Evolutionary conservation across 2,329 filamentous ascomycete species (phyloP), one percentile per base, ranked within the genome.

Genomic region (Colletotrichum sp.): DNA sequence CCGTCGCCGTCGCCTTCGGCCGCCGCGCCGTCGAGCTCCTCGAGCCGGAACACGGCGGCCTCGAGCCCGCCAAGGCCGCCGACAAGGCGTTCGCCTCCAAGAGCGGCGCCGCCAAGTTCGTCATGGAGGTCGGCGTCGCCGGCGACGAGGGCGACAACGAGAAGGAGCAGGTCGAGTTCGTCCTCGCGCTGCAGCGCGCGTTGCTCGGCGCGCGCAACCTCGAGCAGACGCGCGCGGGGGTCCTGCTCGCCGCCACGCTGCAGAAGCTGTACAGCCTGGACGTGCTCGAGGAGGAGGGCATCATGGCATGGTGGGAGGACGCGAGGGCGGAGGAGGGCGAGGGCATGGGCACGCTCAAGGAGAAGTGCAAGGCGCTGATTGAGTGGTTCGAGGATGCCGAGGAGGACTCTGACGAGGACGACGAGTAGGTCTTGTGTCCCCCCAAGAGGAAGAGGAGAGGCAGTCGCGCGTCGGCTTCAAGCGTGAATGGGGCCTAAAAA

Each of bases 241-340:
- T 81, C 85, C 90, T 98, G 12, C 89, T 99, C 39, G 90, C 96
- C 5, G 95, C 93, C 52, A 88, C 95, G 80, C 91, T 95, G 79
- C 97, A 98, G 86, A 95, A 96, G 84, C 88, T 99, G 68, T 98
- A 98, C 82, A 92, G 94, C 79, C 85, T 94, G 65, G 97, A 99
- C 79, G 90, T 98, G 18, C 86, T 98, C 2, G 95, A 98, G 82
- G 95, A 98, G 81, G 96, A 98, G 57, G 96, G 94, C 0, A 95
- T 98, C 79, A 87, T 96, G 80, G 90, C 91, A 64, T 99, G 97
- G 97, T 99, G 96, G 96, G 91, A 89, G 24, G 94, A 98, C 83
- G 89, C 90, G 64, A 84, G 93, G 81, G 93, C 94, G 8, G 90
- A 86, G 28, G 92, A 92, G 71, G 92, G 89, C 16, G 93, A 94